These are phyloP conservation scores for Aureobasidium sp. DNA, from an alignment of 2,329 filamentous ascomycete genomes.

Conservation along the genomic window DNA sequence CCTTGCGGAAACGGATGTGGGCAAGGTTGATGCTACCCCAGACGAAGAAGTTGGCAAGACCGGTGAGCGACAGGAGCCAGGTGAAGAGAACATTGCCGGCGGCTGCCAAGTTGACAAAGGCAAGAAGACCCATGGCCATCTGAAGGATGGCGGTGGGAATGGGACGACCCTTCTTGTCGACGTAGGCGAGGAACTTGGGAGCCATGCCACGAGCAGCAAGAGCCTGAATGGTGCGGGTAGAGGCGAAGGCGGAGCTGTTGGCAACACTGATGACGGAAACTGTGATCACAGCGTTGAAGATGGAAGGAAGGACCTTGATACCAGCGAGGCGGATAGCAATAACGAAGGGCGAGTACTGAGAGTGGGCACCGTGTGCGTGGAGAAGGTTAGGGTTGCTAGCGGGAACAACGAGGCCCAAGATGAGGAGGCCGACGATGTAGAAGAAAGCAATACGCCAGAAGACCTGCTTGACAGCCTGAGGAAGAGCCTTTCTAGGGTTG, in stretches of 20 bases:
- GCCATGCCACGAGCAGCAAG: constrained; percentile 52
- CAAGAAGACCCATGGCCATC: constrained; percentile 60
- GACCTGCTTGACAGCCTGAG: constrained; percentile 20
- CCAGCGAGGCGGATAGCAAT: constrained; percentile 54
- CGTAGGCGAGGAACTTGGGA: constrained; percentile 66
- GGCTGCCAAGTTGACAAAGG: constrained; percentile 59
- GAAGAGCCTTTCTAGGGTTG: constrained; percentile 38
- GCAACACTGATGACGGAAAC: constrained; percentile 51
- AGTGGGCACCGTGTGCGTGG: constrained; percentile 26
- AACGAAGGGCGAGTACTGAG: constrained; percentile 55
- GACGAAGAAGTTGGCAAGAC: constrained; percentile 65
- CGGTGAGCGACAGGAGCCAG: constrained; percentile 69
- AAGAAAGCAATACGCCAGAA: constrained; percentile 23
- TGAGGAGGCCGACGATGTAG: constrained; percentile 21
- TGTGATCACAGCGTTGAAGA: constrained; percentile 59
- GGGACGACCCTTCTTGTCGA: constrained; percentile 76
- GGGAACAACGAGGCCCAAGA: constrained; percentile 21
- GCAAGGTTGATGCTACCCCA: constrained; percentile 77
- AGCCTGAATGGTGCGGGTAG: constrained; percentile 50
- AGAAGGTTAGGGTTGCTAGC: constrained; percentile 25
- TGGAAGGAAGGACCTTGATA: constrained; percentile 50
- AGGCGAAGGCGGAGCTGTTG: constrained; percentile 50
- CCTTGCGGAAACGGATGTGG: constrained; percentile 79
- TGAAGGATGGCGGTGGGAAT: constrained; percentile 63
- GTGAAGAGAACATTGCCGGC: constrained; percentile 57